These are phyloP conservation scores for Lithospermum erythrorhizon DNA, from an alignment of 257 asterid genomes.

Conservation along the genomic window DNA sequence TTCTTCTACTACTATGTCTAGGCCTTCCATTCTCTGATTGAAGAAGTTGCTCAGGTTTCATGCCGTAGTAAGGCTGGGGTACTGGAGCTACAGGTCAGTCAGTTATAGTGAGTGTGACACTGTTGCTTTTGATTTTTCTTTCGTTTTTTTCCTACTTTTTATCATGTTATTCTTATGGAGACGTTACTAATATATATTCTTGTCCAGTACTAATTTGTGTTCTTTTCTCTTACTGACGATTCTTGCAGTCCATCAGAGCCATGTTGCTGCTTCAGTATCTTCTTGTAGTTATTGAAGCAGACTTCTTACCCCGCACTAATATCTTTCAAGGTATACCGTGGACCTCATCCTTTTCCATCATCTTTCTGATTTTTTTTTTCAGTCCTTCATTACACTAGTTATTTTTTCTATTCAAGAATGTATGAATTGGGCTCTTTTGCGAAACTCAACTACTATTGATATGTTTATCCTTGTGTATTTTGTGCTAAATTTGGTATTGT, in stretches of 20 bases:
- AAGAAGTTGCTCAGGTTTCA: constrained; percentile 35
- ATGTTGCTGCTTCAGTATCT: constrained; percentile 79
- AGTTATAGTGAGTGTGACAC: not conserved
- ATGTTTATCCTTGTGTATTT: not conserved
- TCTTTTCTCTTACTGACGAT: too few species aligned
- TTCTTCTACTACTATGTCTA: constrained; percentile 25
- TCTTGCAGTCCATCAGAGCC: constrained; percentile 58
- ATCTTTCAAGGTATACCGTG: constrained; percentile 43
- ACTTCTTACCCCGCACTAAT: constrained; percentile 47
- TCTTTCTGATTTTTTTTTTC: not conserved
- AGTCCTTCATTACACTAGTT: constrained; percentile 1
- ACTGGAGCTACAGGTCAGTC: constrained; percentile 34
- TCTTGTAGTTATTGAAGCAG: constrained; percentile 61
- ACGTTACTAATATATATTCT: too few species aligned
- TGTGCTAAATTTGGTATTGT: not conserved
- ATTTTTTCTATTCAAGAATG: constrained; percentile 40
- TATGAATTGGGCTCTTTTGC: constrained; percentile 53
- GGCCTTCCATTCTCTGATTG: constrained; percentile 65
- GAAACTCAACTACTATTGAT: constrained; percentile 37
- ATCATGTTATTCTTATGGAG: not conserved
- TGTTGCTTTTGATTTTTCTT: not conserved
- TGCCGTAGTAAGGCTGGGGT: constrained; percentile 24
- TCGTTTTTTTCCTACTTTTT: not conserved
- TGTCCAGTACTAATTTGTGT: too few species aligned
- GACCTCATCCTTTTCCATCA: not conserved